Base-by-base conservation (phyloP, 1,139 yeast genomes). In the Schizosaccharomyces versatilis region DNA sequence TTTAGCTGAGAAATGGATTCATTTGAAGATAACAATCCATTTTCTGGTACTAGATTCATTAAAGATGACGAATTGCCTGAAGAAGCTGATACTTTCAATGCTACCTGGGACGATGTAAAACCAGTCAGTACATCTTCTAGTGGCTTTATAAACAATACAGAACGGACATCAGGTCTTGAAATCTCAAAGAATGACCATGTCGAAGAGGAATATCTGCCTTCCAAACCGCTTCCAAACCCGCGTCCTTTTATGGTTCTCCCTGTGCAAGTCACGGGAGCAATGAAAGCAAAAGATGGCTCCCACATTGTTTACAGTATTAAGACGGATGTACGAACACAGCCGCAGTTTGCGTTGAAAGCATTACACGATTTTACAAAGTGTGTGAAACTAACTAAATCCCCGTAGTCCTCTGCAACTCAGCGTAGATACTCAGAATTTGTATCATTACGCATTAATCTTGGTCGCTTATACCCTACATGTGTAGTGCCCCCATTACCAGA, bases 401-500 rank as follows among this genome's bases (percentile, higher is more conserved):
- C 9, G 19, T 17, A 49, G 52, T 12, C 19, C 10, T 49, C 41
- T 6, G 52, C 77, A 40, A 88, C 88, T 1, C 72, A 88, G 56
- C 73, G 98, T 61, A 71, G 98, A 48, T 90, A 90, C 67, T 83
- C 94, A 53, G 98, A 90, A 65, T 90, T 90, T 66, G 97, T 85
- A 62, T 77, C 84, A 56, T 73, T 90, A 47, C 70, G 96, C 56
- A 79, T 74, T 42, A 75, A 81, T 2, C 72, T 90, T 36, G 71
- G 79, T 6, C 79, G 79, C 63, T 69, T 84, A 41, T 86, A 84
- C 64, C 97, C 98, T 1, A 78, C 93, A 52, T 68, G 80, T 12
- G 74, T 90, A 6, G 77, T 90, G 6, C 98, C 98, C 1, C 95
- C 97, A 0, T 85, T 93, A 41, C 98, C 98, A 0, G 95, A 88